Evolutionary conservation across 345 rosid genomes (phyloP).

Genomic region (Gossypium bickii): DNA sequence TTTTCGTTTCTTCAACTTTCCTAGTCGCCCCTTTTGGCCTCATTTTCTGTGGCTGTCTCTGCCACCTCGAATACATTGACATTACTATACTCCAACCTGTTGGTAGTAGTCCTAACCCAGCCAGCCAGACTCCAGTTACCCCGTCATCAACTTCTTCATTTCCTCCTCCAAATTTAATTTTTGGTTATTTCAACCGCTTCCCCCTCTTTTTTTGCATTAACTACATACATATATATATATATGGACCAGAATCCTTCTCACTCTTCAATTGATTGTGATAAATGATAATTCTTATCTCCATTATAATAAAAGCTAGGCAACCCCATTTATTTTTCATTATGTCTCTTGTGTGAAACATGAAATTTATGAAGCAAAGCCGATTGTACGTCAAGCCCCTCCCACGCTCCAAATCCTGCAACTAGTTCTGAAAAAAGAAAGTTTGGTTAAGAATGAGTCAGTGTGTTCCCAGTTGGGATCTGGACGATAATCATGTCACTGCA

Average conservation of each 20-base stretch:
- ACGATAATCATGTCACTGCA: slow-evolving; percentile 30
- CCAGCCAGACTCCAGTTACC: too few relatives aligned
- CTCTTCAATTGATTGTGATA: not conserved
- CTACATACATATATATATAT: not conserved
- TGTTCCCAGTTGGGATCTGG: slow-evolving; percentile 75
- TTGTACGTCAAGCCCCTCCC: not conserved
- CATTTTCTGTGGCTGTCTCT: slow-evolving; percentile 1
- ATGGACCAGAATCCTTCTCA: slow-evolving; percentile 23
- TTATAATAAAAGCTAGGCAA: not conserved
- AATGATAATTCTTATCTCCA: slow-evolving; percentile 7
- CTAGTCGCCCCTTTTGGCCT: not conserved
- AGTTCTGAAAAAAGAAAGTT: not conserved
- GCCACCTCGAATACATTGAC: not conserved
- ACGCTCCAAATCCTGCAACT: not conserved
- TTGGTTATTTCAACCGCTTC: not conserved
- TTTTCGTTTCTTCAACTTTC: not conserved
- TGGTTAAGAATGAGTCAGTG: slow-evolving; percentile 63
- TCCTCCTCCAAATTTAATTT: not conserved
- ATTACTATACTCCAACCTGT: not conserved
- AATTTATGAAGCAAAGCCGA: not conserved
- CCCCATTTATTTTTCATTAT: not conserved
- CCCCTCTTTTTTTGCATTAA: not conserved
- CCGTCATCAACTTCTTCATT: not conserved
- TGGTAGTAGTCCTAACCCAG: not conserved
- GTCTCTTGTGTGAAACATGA: not conserved